Evolutionary conservation across 306 rosid species (phyloP).

Genomic region (Cucurbita moschata): DNA sequence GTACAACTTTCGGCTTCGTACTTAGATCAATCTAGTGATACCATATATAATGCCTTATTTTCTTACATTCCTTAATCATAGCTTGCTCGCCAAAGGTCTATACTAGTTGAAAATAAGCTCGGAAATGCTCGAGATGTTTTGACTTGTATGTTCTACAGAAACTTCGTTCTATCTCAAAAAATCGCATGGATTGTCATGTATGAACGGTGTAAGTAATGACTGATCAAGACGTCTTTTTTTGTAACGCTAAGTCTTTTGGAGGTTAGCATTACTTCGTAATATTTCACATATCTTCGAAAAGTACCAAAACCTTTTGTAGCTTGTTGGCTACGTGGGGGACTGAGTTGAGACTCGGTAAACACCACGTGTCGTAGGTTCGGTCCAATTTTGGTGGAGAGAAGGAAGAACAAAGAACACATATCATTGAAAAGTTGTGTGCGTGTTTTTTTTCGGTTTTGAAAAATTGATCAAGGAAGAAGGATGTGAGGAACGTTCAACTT

Average conservation of each 20-base stretch:
- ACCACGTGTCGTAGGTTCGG: too few relatives aligned
- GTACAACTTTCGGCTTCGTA: constrained; percentile 26
- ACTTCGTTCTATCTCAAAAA: not conserved
- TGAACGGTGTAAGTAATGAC: not conserved
- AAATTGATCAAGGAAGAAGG: not conserved
- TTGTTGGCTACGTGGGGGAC: too few relatives aligned
- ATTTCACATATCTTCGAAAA: not conserved
- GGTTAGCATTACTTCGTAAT: not conserved
- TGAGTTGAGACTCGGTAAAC: too few relatives aligned
- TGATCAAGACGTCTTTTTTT: not conserved
- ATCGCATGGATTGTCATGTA: not conserved
- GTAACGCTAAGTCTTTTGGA: not conserved
- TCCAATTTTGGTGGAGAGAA: too few relatives aligned
- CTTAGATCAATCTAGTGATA: not conserved
- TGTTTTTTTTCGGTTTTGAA: not conserved
- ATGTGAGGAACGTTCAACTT: not conserved
- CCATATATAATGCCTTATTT: not conserved
- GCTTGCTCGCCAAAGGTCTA: not conserved
- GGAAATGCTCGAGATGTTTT: not conserved
- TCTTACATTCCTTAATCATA: not conserved
- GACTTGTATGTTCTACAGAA: not conserved
- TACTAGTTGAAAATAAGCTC: not conserved
- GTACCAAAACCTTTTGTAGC: too few relatives aligned
- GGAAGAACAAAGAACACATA: not conserved
- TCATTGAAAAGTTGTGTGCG: too few relatives aligned